A percentile compares a stretch with the other conserved stretches of the same genome.
Evolutionary conservation across 2,329 filamentous ascomycete species (phyloP).

Genomic region (Sphaerulina vaccinii): DNA sequence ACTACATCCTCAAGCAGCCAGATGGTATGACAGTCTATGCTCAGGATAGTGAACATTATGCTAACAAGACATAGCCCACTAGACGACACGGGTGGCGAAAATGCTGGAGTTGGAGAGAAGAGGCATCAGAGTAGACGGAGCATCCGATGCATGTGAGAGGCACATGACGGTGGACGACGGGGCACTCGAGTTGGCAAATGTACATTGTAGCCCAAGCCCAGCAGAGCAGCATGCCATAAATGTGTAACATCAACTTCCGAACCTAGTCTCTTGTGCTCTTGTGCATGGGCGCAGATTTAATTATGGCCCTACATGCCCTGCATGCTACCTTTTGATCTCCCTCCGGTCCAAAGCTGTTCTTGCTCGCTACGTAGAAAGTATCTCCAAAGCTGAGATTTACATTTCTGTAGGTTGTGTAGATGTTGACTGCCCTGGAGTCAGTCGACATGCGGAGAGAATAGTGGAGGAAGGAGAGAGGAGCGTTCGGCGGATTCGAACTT

Average conservation of each 20-base stretch:
- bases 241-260: conserved; percentile 34
- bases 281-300: background rate
- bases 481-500: too few species aligned
- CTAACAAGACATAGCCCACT: conserved; percentile 35
- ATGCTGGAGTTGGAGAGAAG: background rate
- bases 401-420: too few species aligned
- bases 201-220: conserved; percentile 31
- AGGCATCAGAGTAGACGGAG: background rate
- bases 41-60: background rate
- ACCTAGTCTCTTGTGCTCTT: background rate
- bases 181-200: conserved; percentile 19
- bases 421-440: too few species aligned
- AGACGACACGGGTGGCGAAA: conserved; percentile 13
- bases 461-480: too few species aligned
- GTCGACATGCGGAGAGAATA: too few species aligned
- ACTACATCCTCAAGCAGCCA: conserved; percentile 90
- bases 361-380: too few species aligned
- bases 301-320: too few species aligned
- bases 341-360: too few species aligned
- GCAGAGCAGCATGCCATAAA: conserved; percentile 28
- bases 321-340: too few species aligned
- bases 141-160: background rate
- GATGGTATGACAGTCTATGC: conserved; percentile 63
- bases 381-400: too few species aligned
- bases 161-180: background rate